Conservation (phyloP, 805 yeast genomes). For the Candida mattraensis region DNA sequence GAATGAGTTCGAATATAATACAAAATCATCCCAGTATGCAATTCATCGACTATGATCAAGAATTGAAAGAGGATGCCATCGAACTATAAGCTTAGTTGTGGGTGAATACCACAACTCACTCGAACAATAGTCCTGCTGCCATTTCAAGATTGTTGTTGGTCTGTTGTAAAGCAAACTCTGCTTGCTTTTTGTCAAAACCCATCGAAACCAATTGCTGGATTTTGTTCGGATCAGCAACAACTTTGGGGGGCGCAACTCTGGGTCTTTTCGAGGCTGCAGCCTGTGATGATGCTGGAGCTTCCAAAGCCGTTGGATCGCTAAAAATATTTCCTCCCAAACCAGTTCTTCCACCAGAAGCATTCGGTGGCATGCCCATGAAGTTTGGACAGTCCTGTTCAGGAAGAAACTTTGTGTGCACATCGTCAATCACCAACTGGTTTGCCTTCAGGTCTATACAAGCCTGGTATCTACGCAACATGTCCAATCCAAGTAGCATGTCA, state of each 20-base stretch:
- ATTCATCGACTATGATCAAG: slow-evolving; percentile 22
- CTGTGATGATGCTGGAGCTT: slow-evolving; percentile 13
- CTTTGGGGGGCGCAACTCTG: slow-evolving; percentile 23
- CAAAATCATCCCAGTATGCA: slow-evolving; percentile 54
- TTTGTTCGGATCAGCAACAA: slow-evolving; percentile 29
- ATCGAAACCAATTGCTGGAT: slow-evolving; percentile 52
- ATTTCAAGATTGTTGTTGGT: slow-evolving; percentile 78
- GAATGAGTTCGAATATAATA: slow-evolving; percentile 57
- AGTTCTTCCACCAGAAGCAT: slow-evolving; percentile 9
- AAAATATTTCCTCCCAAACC: slow-evolving; percentile 39
- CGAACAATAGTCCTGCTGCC: slow-evolving; percentile 80
- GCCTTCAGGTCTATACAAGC: slow-evolving; percentile 73
- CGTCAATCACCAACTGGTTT: slow-evolving; percentile 69
- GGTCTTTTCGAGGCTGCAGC: slow-evolving; percentile 24
- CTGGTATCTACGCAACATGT: slow-evolving; percentile 86
- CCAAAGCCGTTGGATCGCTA: slow-evolving; percentile 16
- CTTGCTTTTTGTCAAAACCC: slow-evolving; percentile 71
- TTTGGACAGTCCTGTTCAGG: slow-evolving; percentile 69
- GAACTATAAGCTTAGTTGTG: slow-evolving; percentile 12
- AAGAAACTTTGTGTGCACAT: slow-evolving; percentile 68
- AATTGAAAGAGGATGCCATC: slow-evolving; percentile 20
- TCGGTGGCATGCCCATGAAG: slow-evolving; percentile 18
- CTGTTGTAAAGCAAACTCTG: slow-evolving; percentile 58
- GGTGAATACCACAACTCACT: no score
- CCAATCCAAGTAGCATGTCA: slow-evolving; percentile 83